Percentiles rank a stretch among this genome's conserved stretches.
These are phyloP conservation scores for Cystobasidiaceae sp. DNA, from an alignment of 1,284 basidiomycete genomes.

Conservation along the genomic window DNA sequence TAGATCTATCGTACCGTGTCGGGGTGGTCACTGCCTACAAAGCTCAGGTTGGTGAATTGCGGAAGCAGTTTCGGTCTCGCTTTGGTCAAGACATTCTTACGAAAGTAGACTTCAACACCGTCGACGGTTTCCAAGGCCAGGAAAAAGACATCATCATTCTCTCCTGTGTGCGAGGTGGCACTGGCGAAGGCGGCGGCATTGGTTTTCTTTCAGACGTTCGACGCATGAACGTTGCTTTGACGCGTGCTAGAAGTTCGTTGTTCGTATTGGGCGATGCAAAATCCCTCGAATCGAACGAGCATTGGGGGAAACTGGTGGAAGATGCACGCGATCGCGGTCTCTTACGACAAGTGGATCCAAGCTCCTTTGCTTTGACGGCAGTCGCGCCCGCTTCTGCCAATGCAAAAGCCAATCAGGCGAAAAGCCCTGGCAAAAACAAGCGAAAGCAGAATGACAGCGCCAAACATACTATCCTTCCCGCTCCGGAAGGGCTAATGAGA, in stretches of 20 bases:
- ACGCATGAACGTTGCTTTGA: constrained; percentile 96
- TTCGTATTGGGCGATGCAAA: constrained; percentile 88
- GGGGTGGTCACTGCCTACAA: constrained; percentile 95
- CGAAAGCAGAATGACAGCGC: background rate
- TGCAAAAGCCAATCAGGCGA: background rate
- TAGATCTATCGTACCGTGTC: constrained; percentile 55
- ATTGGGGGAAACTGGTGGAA: constrained; percentile 70
- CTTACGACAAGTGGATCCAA: constrained; percentile 18
- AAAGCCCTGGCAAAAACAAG: constrained; percentile 1
- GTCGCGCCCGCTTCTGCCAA: background rate
- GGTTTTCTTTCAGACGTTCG: constrained; percentile 65
- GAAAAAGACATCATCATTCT: constrained; percentile 95
- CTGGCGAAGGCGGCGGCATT: constrained; percentile 65
- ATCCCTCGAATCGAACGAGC: constrained; percentile 74
- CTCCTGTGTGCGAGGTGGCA: constrained; percentile 71
- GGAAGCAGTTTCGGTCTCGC: constrained; percentile 61
- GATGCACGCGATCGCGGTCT: constrained; percentile 59
- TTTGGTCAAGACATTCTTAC: constrained; percentile 70
- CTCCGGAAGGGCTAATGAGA: constrained; percentile 24
- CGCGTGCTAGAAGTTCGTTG: constrained; percentile 86
- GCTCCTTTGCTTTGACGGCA: background rate
- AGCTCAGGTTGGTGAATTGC: constrained; percentile 77
- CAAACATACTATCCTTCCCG: constrained; percentile 8
- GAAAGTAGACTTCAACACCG: constrained; percentile 90
- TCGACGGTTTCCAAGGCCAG: constrained; percentile 94